Percentiles rank a stretch among this genome's conserved stretches.
phyloP scores from a whole-genome alignment of 176 grass and related monocot genomes.

The Aegilops bicornis region DNA sequence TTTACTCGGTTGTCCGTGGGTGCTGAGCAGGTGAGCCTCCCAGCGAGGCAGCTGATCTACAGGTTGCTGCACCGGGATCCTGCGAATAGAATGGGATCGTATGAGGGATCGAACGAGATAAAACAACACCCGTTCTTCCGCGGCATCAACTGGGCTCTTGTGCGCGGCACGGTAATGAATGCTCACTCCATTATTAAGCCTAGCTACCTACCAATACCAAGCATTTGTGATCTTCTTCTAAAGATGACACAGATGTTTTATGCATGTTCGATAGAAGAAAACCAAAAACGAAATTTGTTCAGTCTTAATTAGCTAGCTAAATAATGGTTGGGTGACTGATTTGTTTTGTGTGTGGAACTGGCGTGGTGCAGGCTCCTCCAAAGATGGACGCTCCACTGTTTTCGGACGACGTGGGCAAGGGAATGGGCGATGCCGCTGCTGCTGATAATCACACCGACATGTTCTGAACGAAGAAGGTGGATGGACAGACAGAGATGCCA shows the following conservation, averaged over 20 bases:
- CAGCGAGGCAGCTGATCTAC: slow-evolving; percentile 72
- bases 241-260: background rate
- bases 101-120: slow-evolving; percentile 69
- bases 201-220: background rate
- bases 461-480: slow-evolving; percentile 36
- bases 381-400: slow-evolving; percentile 51
- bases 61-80: slow-evolving; percentile 76
- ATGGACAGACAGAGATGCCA: background rate
- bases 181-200: background rate
- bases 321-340: background rate
- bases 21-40: slow-evolving; percentile 58
- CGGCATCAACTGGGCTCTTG: slow-evolving; percentile 87
- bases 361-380: slow-evolving; percentile 32
- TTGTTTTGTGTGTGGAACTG: background rate
- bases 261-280: background rate
- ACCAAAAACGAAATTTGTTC: background rate
- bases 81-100: slow-evolving; percentile 69
- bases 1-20: background rate
- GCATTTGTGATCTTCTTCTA: background rate
- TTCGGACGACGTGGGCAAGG: slow-evolving; percentile 15
- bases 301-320: background rate
- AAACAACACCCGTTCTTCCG: slow-evolving; percentile 81
- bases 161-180: slow-evolving; percentile 57
- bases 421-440: background rate
- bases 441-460: slow-evolving; percentile 38